phyloP scores from a whole-genome alignment of 2,329 filamentous ascomycete genomes.

The Cordyceps militaris region DNA sequence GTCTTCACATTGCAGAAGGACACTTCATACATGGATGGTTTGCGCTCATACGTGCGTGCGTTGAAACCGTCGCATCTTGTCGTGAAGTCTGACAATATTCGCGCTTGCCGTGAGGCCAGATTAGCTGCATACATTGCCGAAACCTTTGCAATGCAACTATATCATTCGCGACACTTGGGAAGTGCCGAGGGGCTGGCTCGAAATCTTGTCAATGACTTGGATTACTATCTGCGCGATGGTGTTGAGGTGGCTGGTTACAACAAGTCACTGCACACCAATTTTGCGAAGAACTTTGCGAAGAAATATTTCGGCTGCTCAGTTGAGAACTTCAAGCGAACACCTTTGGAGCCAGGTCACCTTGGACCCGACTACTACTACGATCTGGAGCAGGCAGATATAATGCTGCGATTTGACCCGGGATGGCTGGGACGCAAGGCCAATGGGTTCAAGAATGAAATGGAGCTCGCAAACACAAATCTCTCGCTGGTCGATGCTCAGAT shows the following conservation, averaged over 20 bases:
- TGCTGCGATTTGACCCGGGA: slow-evolving; percentile 69
- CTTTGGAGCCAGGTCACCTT: slow-evolving; percentile 56
- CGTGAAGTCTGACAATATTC: slow-evolving; percentile 47
- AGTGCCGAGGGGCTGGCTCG: slow-evolving; percentile 59
- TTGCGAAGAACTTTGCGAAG: slow-evolving; percentile 74
- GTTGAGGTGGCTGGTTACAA: slow-evolving; percentile 80
- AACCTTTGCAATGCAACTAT: slow-evolving; percentile 84
- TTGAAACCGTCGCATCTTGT: slow-evolving; percentile 46
- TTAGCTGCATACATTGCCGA: slow-evolving; percentile 80
- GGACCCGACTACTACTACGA: slow-evolving; percentile 82
- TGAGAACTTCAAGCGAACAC: slow-evolving; percentile 73
- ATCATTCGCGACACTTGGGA: slow-evolving; percentile 72
- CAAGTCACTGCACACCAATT: slow-evolving; percentile 74
- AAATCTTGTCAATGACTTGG: slow-evolving; percentile 64
- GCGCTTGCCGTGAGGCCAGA: slow-evolving; percentile 56
- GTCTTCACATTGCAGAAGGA: slow-evolving; percentile 74
- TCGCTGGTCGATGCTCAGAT: slow-evolving; percentile 90
- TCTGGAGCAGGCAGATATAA: slow-evolving; percentile 62
- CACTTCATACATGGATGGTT: slow-evolving; percentile 61
- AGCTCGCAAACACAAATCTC: slow-evolving; percentile 81
- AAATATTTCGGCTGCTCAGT: slow-evolving; percentile 69
- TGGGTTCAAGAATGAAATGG: slow-evolving; percentile 77
- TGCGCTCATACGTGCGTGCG: slow-evolving; percentile 62
- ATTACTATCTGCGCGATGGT: slow-evolving; percentile 73
- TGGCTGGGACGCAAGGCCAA: slow-evolving; percentile 65